Evolutionary conservation across 2,329 filamentous ascomycete species (phyloP).

Genomic region (Aschersonia sp.): DNA sequence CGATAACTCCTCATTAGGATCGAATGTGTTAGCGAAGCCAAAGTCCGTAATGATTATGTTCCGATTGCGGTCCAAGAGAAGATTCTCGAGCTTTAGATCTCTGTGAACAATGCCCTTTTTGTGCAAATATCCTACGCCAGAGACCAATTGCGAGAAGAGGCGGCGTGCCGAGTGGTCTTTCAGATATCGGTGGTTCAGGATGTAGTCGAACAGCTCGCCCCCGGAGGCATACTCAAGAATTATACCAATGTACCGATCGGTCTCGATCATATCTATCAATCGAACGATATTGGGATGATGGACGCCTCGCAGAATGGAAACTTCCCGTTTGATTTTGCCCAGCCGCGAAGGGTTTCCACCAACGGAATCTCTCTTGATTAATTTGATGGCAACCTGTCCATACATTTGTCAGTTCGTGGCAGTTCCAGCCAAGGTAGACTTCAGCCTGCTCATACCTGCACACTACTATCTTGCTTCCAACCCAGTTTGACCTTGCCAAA

Average conservation of each 20-base stretch:
- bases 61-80: constrained; percentile 85
- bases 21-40: constrained; percentile 96
- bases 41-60: constrained; percentile 99
- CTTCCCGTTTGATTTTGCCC: constrained; percentile 95
- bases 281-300: constrained; percentile 95
- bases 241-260: constrained; percentile 91
- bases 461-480: constrained; percentile 90
- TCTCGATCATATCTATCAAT: constrained; percentile 96
- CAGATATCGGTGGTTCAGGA: constrained; percentile 88
- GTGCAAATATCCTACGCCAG: constrained; percentile 91
- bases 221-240: constrained; percentile 97
- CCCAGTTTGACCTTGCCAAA: constrained; percentile 98
- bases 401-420: neutral
- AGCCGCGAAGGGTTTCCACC: constrained; percentile 78
- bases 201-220: constrained; percentile 95
- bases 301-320: constrained; percentile 73
- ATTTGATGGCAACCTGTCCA: constrained; percentile 79
- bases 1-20: constrained; percentile 70
- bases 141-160: constrained; percentile 88
- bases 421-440: neutral
- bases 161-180: constrained; percentile 86
- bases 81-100: constrained; percentile 90
- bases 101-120: constrained; percentile 98
- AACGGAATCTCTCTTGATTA: constrained; percentile 83
- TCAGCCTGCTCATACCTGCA: constrained; percentile 41